A percentile compares a stretch with the other conserved stretches of the same genome.
Conservation (phyloP, 108 stramenopile species). For the Pseudonitzschia multiseries region DNA sequence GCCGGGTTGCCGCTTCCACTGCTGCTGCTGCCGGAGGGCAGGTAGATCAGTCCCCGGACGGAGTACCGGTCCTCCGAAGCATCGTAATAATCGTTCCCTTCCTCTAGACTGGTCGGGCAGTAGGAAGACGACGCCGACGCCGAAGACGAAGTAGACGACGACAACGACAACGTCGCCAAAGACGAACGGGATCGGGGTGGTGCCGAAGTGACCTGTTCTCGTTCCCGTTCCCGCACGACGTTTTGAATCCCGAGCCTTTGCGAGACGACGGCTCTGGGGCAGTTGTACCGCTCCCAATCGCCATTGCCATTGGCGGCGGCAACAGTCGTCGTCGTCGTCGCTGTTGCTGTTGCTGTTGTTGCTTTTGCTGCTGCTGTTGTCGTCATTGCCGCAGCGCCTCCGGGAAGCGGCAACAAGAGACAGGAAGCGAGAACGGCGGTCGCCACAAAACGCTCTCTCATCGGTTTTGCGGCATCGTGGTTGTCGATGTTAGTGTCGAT, state of each 20-base stretch:
- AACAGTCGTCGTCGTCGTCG: too few species aligned
- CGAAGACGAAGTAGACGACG: too few species aligned
- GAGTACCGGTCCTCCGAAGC: background rate
- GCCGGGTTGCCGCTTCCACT: background rate
- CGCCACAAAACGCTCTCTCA: background rate
- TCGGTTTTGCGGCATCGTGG: too few species aligned
- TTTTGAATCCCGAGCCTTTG: background rate
- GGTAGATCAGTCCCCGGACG: background rate
- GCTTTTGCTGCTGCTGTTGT: too few species aligned
- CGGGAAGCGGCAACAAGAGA: background rate
- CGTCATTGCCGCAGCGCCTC: background rate
- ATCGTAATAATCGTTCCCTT: background rate
- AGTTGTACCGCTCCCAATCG: background rate
- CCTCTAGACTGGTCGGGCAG: background rate
- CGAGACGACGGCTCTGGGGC: background rate
- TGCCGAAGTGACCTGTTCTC: too few species aligned
- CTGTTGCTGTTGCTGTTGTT: too few species aligned
- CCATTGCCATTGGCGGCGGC: too few species aligned
- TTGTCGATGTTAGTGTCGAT: too few species aligned
- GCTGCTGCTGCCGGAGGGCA: background rate
- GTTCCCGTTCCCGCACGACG: background rate
- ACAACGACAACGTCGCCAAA: too few species aligned
- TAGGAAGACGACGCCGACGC: background rate
- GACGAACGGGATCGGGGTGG: too few species aligned
- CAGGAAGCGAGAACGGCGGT: background rate